Base-by-base conservation (phyloP, 176 grass and related monocot species). In the Canna indica region DNA sequence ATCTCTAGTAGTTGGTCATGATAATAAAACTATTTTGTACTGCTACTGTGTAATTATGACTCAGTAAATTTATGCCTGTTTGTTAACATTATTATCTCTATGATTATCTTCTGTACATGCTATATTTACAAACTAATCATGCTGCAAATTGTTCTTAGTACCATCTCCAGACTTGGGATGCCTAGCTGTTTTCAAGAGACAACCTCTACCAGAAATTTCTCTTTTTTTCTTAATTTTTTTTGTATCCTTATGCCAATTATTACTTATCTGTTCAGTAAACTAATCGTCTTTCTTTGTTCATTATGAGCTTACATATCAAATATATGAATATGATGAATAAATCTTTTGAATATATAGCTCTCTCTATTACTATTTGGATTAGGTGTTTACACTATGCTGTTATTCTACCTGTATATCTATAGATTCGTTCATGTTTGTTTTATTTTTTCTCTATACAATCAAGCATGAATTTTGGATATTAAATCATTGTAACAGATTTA, bases 1-100 rank as follows among this genome's bases (percentile, higher is more conserved):
- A 75, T 59, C 69, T 78, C 13, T 71, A 67, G 3, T 58, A 29
- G 38, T 50, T 64, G 59, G 18, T 62, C 36, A 22, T n/a, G 20
- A n/a, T 79, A 27, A 9, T 22, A 42, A 73, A 59, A 31, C 41
- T 10, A 42, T 16, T 16, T 17, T 73, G 4, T n/a, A n/a, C n/a
- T n/a, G 18, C 17, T 16, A 29, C 7, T 18, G 17, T 38, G 5
- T 22, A 36, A 36, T 24, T 39, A 66, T 39, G 35, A 66, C 1
- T 6, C 1, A 39, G 2, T 41, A 3, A 66, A 8, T 11, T 39
- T 12, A 38, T 66, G 35, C 3, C 39, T 66, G 34, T 1, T 34
- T 13, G 39, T 3, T 0, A 3, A 13, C 34, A 66, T 38, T 9
- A 24, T 24, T 38, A 38, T 24, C 29, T 14, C 7, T 24, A 16